Conservation (phyloP, 1,284 basidiomycete genomes). For the Ustilago hordei region DNA sequence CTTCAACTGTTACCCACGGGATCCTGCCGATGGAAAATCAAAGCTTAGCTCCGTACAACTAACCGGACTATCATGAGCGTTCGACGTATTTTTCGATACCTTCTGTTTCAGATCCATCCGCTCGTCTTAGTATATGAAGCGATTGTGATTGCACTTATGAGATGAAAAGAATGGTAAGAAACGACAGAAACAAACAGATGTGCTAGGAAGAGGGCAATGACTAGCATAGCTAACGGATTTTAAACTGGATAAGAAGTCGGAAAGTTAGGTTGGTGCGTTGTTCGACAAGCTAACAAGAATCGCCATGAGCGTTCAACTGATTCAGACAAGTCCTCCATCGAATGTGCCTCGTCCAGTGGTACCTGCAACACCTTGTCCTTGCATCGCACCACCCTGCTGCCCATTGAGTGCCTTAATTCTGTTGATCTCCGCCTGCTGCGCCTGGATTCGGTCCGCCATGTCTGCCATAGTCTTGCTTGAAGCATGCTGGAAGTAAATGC, state of each 20-base stretch:
- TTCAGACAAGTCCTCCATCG: neutral
- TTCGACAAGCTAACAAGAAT: neutral
- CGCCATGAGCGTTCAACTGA: neutral
- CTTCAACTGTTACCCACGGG: neutral
- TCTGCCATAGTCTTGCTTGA: neutral
- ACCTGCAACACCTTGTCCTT: neutral
- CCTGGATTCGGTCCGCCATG: neutral
- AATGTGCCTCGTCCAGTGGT: neutral
- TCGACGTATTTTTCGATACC: neutral
- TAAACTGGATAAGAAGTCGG: neutral
- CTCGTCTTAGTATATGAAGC: neutral
- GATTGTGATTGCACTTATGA: neutral
- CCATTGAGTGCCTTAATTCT: neutral
- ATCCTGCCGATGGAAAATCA: neutral
- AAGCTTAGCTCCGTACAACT: neutral
- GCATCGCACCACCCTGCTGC: neutral
- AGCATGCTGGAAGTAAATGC: neutral
- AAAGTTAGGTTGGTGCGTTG: neutral
- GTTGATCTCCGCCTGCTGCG: neutral
- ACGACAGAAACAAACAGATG: neutral
- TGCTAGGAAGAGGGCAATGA: neutral
- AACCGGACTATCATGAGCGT: neutral
- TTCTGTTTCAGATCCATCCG: neutral
- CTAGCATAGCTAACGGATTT: neutral
- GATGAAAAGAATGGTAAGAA: neutral